Evolutionary conservation across 2,329 filamentous ascomycete species (phyloP), one percentile per base, ranked within the genome.

Genomic region (Pseudocercospora eumusae): DNA sequence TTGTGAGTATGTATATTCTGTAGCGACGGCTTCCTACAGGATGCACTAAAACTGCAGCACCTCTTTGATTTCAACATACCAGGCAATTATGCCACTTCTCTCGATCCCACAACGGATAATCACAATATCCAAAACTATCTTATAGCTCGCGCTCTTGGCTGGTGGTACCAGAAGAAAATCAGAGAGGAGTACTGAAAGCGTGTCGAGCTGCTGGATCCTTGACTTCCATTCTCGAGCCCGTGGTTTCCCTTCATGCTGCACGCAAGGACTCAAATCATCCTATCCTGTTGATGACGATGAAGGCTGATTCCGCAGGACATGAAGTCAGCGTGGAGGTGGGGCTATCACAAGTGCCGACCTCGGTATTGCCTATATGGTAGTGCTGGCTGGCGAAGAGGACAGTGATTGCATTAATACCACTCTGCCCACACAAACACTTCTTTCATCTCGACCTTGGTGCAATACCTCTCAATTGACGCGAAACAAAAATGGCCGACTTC

Each of bases 401-500:
- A 47, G 7, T 4, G 20, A 15, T 47, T 21, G 18, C 3, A 25
- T 47, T 13, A 23, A 20, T 25, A 11, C 11, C 44, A 45, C 18
- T n/a, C n/a, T 36, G 33, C 33, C n/a, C 33, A 36, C 3, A 6
- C n/a, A 8, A 36, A 36, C 13, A n/a, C 3, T 36, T 13, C 33
- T 6, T 8, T n/a, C 3, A 36, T 36, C 33, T n/a, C n/a, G n/a
- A 36, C 11, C 15, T 15, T 5, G 6, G 3, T 36, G 3, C 4
- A 13, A 36, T 1, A n/a, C 6, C 13, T 36, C 33, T 36, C 13
- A 4, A n/a, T 36, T 18, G 10, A 36, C 7, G 33, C 33, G 4
- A 9, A 2, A 36, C 8, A 28, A n/a, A n/a, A n/a, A 66, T 67
- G 65, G 47, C 56, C 31, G 65, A 69, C 53, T 69, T 67, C 56